A percentile compares a stretch with the other conserved stretches of the same genome.
phyloP scores from a whole-genome alignment of 1,284 basidiomycete species.

The Ustilago bromivora region DNA sequence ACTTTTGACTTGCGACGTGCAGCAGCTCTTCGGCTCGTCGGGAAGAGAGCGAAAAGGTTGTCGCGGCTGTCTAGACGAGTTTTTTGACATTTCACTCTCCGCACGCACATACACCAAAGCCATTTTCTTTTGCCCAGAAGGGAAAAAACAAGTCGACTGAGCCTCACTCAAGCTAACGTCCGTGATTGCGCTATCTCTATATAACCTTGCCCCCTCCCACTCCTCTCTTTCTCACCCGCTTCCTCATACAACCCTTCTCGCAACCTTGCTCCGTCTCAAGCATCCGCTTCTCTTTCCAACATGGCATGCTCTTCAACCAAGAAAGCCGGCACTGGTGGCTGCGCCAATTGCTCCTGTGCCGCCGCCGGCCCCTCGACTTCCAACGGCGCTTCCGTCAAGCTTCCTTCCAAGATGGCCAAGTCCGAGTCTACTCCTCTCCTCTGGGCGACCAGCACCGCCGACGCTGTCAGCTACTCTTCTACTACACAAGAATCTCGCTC shows the following conservation, averaged over 20 bases:
- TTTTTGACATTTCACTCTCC: background rate
- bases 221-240: background rate
- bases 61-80: background rate
- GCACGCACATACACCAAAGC: background rate
- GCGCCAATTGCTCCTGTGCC: constrained; percentile 47
- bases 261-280: background rate
- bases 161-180: background rate
- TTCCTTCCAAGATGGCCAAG: constrained; percentile 27
- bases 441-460: constrained; percentile 33
- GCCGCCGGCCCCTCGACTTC: constrained; percentile 7
- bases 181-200: background rate
- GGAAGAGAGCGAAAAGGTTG: background rate
- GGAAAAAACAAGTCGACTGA: background rate
- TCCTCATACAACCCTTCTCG: background rate
- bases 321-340: constrained; percentile 18
- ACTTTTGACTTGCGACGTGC: background rate
- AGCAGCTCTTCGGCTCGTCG: background rate
- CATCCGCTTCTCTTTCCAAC: background rate
- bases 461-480: constrained; percentile 30
- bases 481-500: constrained; percentile 11
- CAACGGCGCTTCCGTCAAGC: constrained; percentile 32
- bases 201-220: background rate
- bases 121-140: background rate
- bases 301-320: constrained; percentile 49
- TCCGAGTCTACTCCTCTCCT: constrained; percentile 50